Percentiles rank a stretch among this genome's conserved stretches.
These are phyloP conservation scores for Wickerhamiella allomyrinae DNA, from an alignment of 805 yeast species.

Conservation along the genomic window DNA sequence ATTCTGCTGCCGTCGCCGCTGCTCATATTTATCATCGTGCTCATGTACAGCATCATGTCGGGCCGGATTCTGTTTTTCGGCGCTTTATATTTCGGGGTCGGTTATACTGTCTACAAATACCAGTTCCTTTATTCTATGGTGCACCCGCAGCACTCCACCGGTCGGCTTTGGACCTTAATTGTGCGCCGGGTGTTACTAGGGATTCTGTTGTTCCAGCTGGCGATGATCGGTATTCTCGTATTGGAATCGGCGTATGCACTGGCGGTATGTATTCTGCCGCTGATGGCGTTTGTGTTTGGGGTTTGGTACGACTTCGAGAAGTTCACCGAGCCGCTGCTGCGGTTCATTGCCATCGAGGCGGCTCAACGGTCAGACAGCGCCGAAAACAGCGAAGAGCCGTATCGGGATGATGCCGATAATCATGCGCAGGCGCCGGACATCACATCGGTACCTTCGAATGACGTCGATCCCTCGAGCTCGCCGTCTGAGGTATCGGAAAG, in stretches of 20 bases:
- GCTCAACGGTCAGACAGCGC: constrained; percentile 16
- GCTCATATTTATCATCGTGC: constrained; percentile 66
- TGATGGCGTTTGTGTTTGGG: constrained; percentile 54
- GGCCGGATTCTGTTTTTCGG: constrained; percentile 80
- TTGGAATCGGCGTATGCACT: constrained; percentile 65
- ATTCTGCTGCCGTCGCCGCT: constrained; percentile 84
- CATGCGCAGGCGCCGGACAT: background rate
- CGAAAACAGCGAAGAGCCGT: constrained; percentile 2
- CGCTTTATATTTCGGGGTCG: constrained; percentile 64
- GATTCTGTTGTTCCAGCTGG: constrained; percentile 66
- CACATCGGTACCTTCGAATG: background rate
- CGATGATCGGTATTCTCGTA: constrained; percentile 84
- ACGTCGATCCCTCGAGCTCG: background rate
- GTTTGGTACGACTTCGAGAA: constrained; percentile 70
- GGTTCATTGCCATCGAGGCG: constrained; percentile 78
- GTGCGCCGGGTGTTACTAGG: constrained; percentile 75
- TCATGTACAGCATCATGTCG: constrained; percentile 79
- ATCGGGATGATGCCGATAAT: constrained; percentile 1
- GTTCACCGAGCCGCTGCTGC: constrained; percentile 64
- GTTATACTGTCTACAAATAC: constrained; percentile 81
- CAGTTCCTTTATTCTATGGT: constrained; percentile 81
- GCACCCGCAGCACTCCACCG: constrained; percentile 94
- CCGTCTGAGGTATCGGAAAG: background rate
- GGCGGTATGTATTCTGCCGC: constrained; percentile 58
- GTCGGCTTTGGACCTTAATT: constrained; percentile 88